A percentile compares a stretch with the other conserved stretches of the same genome.
phyloP scores from a whole-genome alignment of 2,329 filamentous ascomycete species.

The Aspergillus hiratsukae region DNA sequence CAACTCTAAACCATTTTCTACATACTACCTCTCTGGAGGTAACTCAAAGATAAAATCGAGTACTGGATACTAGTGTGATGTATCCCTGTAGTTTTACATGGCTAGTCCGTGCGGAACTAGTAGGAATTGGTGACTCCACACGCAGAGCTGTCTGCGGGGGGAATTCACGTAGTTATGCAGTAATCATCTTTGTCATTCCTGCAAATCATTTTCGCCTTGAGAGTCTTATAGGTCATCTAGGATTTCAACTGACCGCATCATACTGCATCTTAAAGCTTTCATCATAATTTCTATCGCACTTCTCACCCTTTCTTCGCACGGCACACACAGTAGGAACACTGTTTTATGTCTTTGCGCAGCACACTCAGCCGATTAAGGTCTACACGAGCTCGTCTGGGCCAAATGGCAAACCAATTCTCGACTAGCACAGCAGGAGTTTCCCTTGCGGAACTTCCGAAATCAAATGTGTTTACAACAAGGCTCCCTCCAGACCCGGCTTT shows the following conservation, averaged over 20 bases:
- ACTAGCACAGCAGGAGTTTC: conserved; percentile 27
- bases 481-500: conserved; percentile 74
- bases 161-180: neutral
- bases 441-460: conserved; percentile 55
- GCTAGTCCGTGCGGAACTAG: neutral
- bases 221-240: neutral
- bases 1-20: neutral
- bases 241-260: neutral
- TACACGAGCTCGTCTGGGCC: conserved; percentile 32
- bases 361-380: conserved; percentile 12
- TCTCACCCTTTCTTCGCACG: neutral
- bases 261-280: neutral
- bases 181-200: neutral
- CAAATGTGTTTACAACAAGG: conserved; percentile 59
- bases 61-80: neutral
- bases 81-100: neutral
- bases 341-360: conserved; percentile 23
- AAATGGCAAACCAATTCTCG: conserved; percentile 45
- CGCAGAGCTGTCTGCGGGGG: too few relatives aligned
- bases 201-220: neutral
- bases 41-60: neutral
- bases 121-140: neutral
- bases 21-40: neutral
- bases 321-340: neutral
- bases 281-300: neutral